Percentiles rank a stretch among this genome's conserved stretches.
These are phyloP conservation scores for Sphagnum tenellum DNA, from an alignment of 225 moss, liverwort and hornwort species.

Conservation along the genomic window DNA sequence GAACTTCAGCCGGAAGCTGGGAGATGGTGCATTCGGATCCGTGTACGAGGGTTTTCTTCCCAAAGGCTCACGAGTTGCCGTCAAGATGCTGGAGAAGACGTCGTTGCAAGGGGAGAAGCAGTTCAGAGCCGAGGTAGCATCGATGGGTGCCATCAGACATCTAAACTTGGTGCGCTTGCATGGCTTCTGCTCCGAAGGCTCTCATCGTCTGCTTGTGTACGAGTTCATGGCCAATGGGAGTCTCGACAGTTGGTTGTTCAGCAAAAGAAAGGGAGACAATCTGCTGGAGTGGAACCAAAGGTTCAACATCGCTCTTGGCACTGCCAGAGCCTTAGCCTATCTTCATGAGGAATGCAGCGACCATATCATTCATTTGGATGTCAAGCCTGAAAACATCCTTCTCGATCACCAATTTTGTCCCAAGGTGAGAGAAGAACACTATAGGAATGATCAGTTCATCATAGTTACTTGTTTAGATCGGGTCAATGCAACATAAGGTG, in stretches of 20 bases:
- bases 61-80: constrained; percentile 46
- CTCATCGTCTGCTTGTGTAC: constrained; percentile 46
- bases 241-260: constrained; percentile 50
- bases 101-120: constrained; percentile 28
- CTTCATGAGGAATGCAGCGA: constrained; percentile 52
- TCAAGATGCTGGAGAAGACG: constrained; percentile 37
- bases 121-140: constrained; percentile 43
- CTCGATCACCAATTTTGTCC: constrained; percentile 32
- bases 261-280: constrained; percentile 14
- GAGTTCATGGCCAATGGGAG: constrained; percentile 55
- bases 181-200: constrained; percentile 59
- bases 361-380: constrained; percentile 49
- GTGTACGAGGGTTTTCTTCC: constrained; percentile 44
- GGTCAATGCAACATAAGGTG: too few species aligned
- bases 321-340: constrained; percentile 44
- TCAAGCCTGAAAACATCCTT: constrained; percentile 55
- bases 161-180: constrained; percentile 35
- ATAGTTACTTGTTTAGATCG: too few species aligned
- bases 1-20: constrained; percentile 41
- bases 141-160: constrained; percentile 33
- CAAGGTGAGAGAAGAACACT: constrained; percentile 13
- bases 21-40: constrained; percentile 38
- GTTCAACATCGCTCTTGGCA: constrained; percentile 35
- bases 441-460: too few species aligned
- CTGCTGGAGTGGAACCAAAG: constrained; percentile 15